Base-by-base conservation (phyloP, 129 eudicot genomes). In the Solidago caesia region DNA sequence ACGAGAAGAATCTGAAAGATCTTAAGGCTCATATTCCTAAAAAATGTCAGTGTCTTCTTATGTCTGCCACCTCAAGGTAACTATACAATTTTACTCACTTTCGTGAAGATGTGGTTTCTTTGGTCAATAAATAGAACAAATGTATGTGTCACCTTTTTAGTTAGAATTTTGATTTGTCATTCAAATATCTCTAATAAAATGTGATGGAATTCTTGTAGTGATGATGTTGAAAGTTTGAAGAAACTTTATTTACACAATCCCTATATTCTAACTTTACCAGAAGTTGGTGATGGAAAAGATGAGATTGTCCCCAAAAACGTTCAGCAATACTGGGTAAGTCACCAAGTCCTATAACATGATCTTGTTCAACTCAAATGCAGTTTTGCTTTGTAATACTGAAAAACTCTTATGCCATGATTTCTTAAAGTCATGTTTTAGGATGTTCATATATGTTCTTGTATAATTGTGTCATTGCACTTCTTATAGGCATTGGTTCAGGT, bases 11-110 rank as follows among this genome's bases (percentile, higher is more conserved):
- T 82, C 75, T 95, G 27, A 89, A 83, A 84, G 91, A 91, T 79
- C 86, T 95, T 33, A 85, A 88, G 21, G 76, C 89, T 79, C 94
- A 95, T 78, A 87, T 95, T 59, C 92, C 99, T 65, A 83, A 83
- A 82, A 29, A 87, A 55, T 95, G 99, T 61, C 99, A 95, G 41
- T 91, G 97, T 73, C 97, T 95, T 82, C 97, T 95, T 44, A 87
- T 95, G 99, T 95, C 99, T 77, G 99, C 99, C 72, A 95, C 99
- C 16, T 84, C 96, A 56, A 95, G 97, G 98, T 71, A 2, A 21
- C 67, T 15, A 10, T 62, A 4, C 56, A 42, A 27, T 67, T 41
- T 42, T 14, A 14, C 41, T 71, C 12, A 6, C 33, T 70, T 51
- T 5, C 15, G 0, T 39, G 4, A 16, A 41, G 4, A 51, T 70